These are phyloP conservation scores for Malus hybrid DNA, from an alignment of 331 rosid genomes.

Conservation along the genomic window DNA sequence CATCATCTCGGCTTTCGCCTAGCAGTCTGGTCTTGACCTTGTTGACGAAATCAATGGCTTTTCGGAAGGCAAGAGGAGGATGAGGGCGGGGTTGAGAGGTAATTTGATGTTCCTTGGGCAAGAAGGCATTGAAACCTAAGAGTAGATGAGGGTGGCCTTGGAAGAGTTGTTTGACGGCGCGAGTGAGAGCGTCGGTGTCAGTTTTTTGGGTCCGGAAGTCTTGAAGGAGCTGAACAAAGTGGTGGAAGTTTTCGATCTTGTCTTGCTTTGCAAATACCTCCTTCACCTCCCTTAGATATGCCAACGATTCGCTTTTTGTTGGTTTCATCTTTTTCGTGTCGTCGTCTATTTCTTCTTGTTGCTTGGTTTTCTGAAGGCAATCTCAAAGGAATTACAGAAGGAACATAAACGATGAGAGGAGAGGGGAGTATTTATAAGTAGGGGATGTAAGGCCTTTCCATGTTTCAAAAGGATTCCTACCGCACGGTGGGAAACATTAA, in stretches of 20 bases:
- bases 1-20: constrained; percentile 34
- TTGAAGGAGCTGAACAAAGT: background rate
- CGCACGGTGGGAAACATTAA: too few species aligned
- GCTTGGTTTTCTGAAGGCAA: background rate
- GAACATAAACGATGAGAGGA: too few species aligned
- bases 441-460: too few species aligned
- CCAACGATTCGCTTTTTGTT: background rate
- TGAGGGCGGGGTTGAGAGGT: background rate
- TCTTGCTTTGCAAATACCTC: background rate
- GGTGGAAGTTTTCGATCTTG: background rate
- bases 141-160: background rate
- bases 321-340: background rate
- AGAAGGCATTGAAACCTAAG: background rate
- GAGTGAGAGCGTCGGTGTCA: background rate
- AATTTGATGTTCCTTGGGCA: background rate
- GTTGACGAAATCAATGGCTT: constrained; percentile 80
- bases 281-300: background rate
- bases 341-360: background rate
- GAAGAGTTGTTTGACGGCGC: background rate
- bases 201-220: background rate
- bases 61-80: constrained; percentile 21
- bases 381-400: background rate
- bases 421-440: too few species aligned
- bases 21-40: constrained; percentile 82
- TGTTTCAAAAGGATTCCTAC: too few species aligned